A percentile compares a stretch with the other conserved stretches of the same genome.
Conservation (phyloP, 306 rosid genomes). For the Rosa persica region DNA sequence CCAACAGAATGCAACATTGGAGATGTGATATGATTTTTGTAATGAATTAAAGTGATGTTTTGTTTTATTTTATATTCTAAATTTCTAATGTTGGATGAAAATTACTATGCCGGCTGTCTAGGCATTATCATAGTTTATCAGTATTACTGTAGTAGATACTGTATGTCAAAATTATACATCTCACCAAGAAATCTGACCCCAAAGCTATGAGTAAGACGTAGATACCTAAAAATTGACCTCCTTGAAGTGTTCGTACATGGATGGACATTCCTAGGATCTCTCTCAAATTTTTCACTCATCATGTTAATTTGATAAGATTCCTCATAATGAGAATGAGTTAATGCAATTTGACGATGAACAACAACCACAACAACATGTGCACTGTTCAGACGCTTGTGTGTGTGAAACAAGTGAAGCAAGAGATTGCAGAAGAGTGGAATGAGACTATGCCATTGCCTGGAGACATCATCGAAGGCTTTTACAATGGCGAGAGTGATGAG, state of each 20-base stretch:
- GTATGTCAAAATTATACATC: not conserved
- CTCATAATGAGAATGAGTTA: not conserved
- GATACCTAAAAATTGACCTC: slow-evolving; percentile 24
- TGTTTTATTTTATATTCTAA: not conserved
- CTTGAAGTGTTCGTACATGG: slow-evolving; percentile 27
- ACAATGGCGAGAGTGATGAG: slow-evolving; percentile 27
- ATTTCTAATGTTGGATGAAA: not conserved
- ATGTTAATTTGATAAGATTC: not conserved
- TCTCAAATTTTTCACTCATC: not conserved
- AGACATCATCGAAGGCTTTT: slow-evolving; percentile 63
- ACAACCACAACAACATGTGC: slow-evolving; percentile 28
- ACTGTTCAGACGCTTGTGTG: slow-evolving; percentile 42
- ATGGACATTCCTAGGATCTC: slow-evolving; percentile 15
- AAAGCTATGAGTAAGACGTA: slow-evolving; percentile 11
- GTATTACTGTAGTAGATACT: not conserved
- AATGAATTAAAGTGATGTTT: not conserved
- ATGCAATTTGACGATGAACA: slow-evolving; percentile 4
- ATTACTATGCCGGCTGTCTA: slow-evolving; percentile 2
- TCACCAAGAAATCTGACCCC: not conserved
- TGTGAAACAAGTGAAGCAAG: slow-evolving; percentile 71
- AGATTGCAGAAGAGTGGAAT: slow-evolving; percentile 59
- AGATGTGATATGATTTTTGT: not conserved
- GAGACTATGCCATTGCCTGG: slow-evolving; percentile 77
- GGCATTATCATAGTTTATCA: not conserved
- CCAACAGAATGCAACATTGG: slow-evolving; percentile 65